Base-by-base conservation (phyloP, 176 grass and related monocot genomes). In the Triticum turgidum region DNA sequence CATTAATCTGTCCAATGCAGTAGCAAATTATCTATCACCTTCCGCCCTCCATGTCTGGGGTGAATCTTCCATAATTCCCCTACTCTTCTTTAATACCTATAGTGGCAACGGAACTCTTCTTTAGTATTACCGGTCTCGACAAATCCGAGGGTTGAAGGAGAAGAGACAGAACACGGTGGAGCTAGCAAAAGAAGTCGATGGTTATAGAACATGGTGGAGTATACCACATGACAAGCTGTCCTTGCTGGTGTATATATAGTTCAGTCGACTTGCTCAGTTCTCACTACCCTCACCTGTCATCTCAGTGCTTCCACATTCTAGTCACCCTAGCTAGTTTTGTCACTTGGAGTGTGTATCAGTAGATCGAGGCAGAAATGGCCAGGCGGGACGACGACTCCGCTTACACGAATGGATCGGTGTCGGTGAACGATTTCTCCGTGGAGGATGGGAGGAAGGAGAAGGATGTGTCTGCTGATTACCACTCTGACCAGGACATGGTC, bases 341-440 rank as follows among this genome's bases (percentile, higher is more conserved):
- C 77, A 64, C 21, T 17, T 30, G 0, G 21, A 8, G 18, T 33
- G 63, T 13, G 20, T 52, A 52, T 1, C 33, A 38, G 20, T 1
- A 49, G 35, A 21, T 11, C 65, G 54, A 69, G 70, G 3, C 0
- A 25, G 27, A 87, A 9, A 89, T 88, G 87, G 90, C 78, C 9
- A 45, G 79, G 78, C 39, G 87, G 82, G 90, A 89, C 30, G 83
- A 86, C 15, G 79, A 86, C 24, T 88, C 89, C 0, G 73, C 73
- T 18, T 80, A 86, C 71, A 77, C 73, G 25, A 89, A 92, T 14
- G 90, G 79, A 49, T 90, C 89, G 1, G 59, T 85, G 78, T 90
- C 89, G 4, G 49, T 85, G 71, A 77, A 86, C 61, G 87, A 83
- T 73, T 24, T 15, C 15, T 82, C 78, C 24, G 52, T 85, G 32